These are phyloP conservation scores for Pythium vanterpoolii DNA, from an alignment of 352 stramenopile genomes.

Conservation along the genomic window DNA sequence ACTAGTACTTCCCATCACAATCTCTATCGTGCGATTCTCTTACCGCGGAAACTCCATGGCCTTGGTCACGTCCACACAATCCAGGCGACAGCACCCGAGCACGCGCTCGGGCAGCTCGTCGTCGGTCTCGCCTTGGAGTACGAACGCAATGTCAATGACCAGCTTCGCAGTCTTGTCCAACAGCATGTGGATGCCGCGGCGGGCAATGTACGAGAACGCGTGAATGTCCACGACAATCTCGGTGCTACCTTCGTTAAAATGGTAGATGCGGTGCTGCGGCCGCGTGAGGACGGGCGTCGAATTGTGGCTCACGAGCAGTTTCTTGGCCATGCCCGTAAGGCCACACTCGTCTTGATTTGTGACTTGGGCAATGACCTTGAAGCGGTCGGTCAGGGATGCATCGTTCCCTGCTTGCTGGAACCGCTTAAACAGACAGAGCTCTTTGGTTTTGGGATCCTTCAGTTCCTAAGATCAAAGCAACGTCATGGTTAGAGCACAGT, in stretches of 20 bases:
- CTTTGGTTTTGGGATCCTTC: conserved; percentile 49
- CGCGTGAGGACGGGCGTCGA: conserved; percentile 79
- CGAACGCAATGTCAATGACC: conserved; percentile 86
- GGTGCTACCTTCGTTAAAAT: conserved; percentile 58
- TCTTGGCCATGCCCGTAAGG: conserved; percentile 71
- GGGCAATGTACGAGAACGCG: conserved; percentile 81
- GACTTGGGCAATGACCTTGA: conserved; percentile 86
- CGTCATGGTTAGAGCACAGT: not conserved
- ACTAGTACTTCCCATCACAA: not conserved
- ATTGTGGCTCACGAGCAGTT: conserved; percentile 78
- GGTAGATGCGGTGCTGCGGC: conserved; percentile 82
- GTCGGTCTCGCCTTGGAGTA: conserved; percentile 84
- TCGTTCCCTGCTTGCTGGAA: conserved; percentile 68
- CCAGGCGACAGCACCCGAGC: conserved; percentile 78
- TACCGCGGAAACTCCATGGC: conserved; percentile 50
- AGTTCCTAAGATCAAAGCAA: conserved; percentile 35
- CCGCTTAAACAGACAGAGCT: conserved; percentile 61
- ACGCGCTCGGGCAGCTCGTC: conserved; percentile 86
- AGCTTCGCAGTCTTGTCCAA: conserved; percentile 74
- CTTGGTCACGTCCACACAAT: conserved; percentile 63
- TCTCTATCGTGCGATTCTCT: not conserved
- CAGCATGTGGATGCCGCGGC: conserved; percentile 72
- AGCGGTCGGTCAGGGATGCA: conserved; percentile 68
- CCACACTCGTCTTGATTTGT: conserved; percentile 83
- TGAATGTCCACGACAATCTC: conserved; percentile 83